Evolutionary conservation across 768 basidiomycete species (phyloP), one percentile per base, ranked within the genome.

Genomic region (Scleroderma bovista): DNA sequence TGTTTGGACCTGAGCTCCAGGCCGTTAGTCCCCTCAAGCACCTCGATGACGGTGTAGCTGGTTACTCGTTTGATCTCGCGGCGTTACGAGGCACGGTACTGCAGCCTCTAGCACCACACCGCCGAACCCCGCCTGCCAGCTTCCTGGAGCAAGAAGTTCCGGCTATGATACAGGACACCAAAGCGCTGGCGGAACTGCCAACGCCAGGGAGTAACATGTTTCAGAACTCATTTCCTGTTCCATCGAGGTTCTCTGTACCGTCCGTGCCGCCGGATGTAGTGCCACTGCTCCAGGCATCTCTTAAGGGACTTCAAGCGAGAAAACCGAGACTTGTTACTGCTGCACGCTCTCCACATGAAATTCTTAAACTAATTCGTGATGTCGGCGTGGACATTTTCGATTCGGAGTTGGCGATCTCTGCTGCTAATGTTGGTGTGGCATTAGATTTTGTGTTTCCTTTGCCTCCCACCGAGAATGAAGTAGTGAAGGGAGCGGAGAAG

Each of bases 341-440:
- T 1, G 61, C 73, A 0, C 56, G 60, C 3, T 81, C 83, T 0
- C 92, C 91, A 2, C 92, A 92, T 51, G 86, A 89, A 47, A 78
- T 91, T 13, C 79, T 93, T 3, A 67, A 66, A 9, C 75, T 91
- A 23, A 73, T 93, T 26, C 66, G 69, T 2, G 70, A 78, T 38
- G 72, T 84, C 2, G 91, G 92, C 0, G 60, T 88, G 15, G 91
- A 94, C 60, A 54, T 93, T 0, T 84, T 93, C 52, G 89, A 92
- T 57, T 75, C 79, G 0, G 72, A 72, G 8, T 93, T 86, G 83
- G 88, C 81, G 0, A 78, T 83, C 52, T 65, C 71, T 3, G 81
- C 84, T 1, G 87, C 87, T 1, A 75, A 80, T 46, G 55, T 79
- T 3, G 92, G 92, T 12, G 68, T 93, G 15, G 88, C 84, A 0